Base-by-base conservation (phyloP, 441 rosid species). In the Bocquillonia castaneifolia region DNA sequence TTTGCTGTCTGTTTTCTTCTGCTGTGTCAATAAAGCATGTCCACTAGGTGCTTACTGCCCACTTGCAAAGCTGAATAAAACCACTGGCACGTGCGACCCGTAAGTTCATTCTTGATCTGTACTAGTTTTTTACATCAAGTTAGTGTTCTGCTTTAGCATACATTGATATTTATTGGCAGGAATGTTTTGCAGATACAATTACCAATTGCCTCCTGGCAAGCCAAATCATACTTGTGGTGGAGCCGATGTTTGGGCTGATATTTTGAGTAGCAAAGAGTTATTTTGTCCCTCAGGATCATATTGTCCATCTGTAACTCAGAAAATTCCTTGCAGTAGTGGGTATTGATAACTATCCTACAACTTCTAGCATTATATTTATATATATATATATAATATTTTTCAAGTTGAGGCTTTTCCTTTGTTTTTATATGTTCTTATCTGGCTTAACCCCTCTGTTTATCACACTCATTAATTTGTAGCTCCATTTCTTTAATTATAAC, bases 31-130 rank as follows among this genome's bases (percentile, higher is more conserved):
- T 76, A 84, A 76, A 93, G 97, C 98, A 70, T 93, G 98, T 55
- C 98, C 98, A 4, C 71, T 91, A 78, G 98, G 98, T 77, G 75
- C 96, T 64, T 85, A 83, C 74, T 93, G 98, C 73, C 97, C 98
- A 45, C 78, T 74, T 67, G 80, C 90, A 60, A 83, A 74, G 56
- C 81, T 86, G 63, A 89, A 90, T 67, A 78, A 73, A 59, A 81
- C 83, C 72, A 93, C 90, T 25, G 96, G 96, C 45, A 60, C 83
- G 66, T 93, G 98, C 45, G 94, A 93, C 77, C 98, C 97, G 97
- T 93, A 86, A 86, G 97, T 82, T 76, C 67, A 53, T 68, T 64
- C 74, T 59, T 25, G 52, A 59, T 44, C 57, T 72, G n/a, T 47
- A 61, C 28, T 6, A 42, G 5, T 20, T 48, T 67, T 12, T 42